A percentile compares a stretch with the other conserved stretches of the same genome.
Conservation (phyloP, 2,329 filamentous ascomycete genomes). For the Penicillium italicum region DNA sequence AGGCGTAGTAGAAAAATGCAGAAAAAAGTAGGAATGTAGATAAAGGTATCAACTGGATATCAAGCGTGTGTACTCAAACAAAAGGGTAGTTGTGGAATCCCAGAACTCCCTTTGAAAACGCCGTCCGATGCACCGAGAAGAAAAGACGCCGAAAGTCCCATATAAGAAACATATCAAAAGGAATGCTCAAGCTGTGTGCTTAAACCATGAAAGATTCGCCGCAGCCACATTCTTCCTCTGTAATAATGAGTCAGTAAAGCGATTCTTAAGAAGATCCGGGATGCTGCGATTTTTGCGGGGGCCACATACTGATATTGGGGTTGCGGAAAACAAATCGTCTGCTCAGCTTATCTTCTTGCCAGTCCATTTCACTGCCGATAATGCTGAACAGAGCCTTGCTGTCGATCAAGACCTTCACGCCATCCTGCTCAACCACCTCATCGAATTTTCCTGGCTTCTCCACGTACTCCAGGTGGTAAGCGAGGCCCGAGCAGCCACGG, state of each 20-base stretch:
- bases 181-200: constrained; percentile 4
- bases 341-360: constrained; percentile 92
- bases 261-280: background rate
- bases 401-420: constrained; percentile 91
- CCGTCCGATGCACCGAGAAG: constrained; percentile 36
- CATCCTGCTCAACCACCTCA: constrained; percentile 91
- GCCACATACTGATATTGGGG: constrained; percentile 89
- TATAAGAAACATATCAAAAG: constrained; percentile 13
- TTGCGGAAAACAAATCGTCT: constrained; percentile 92
- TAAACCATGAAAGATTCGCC: constrained; percentile 91
- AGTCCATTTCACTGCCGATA: constrained; percentile 98
- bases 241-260: constrained; percentile 23
- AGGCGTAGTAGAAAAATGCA: background rate
- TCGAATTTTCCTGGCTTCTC: constrained; percentile 86
- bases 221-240: constrained; percentile 93
- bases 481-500: constrained; percentile 85
- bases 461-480: constrained; percentile 92
- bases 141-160: constrained; percentile 21
- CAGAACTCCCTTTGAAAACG: constrained; percentile 25
- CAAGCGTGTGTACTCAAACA: constrained; percentile 22
- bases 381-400: constrained; percentile 98
- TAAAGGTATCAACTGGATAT: constrained; percentile 22
- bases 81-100: constrained; percentile 11
- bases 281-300: background rate
- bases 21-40: constrained; percentile 5